Conservation (phyloP, 371 early-diverging fungal genomes). For the Lichtheimia ornata region DNA sequence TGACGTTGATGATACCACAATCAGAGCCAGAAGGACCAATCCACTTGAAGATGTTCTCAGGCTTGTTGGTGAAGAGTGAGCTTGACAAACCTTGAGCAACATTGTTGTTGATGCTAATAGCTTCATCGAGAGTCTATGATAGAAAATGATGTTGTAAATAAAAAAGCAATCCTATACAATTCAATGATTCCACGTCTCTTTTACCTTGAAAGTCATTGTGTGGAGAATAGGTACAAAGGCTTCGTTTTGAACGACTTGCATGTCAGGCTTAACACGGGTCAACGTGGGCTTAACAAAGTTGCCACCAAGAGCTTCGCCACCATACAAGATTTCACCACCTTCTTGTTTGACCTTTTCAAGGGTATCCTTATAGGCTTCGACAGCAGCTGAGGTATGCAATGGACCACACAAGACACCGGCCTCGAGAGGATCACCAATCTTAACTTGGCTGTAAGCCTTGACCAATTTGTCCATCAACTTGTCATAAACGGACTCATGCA, state of each 20-base stretch:
- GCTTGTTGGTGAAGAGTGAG: slow-evolving; percentile 84
- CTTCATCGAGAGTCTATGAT: slow-evolving; percentile 76
- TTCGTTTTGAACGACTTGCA: slow-evolving; percentile 89
- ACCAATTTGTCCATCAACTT: slow-evolving; percentile 74
- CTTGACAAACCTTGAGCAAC: slow-evolving; percentile 93
- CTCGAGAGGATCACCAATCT: slow-evolving; percentile 89
- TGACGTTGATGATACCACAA: slow-evolving; percentile 97
- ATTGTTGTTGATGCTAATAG: slow-evolving; percentile 86
- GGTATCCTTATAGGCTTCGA: slow-evolving; percentile 74
- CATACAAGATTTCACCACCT: slow-evolving; percentile 87
- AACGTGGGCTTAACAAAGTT: slow-evolving; percentile 97
- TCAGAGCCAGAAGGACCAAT: slow-evolving; percentile 92
- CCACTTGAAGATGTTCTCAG: slow-evolving; percentile 91
- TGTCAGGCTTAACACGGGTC: slow-evolving; percentile 74
- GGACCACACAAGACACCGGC: slow-evolving; percentile 91
- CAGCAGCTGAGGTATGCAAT: slow-evolving; percentile 86
- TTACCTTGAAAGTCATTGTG: slow-evolving; percentile 77
- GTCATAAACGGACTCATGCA: slow-evolving; percentile 93
- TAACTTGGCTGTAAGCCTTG: slow-evolving; percentile 88
- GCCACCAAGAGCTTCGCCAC: slow-evolving; percentile 83
- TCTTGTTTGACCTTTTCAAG: slow-evolving; percentile 77
- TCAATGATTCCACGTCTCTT: neutral
- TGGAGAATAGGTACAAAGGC: slow-evolving; percentile 96
- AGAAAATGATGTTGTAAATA: neutral
- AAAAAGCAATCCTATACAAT: neutral